These are phyloP conservation scores for Aspergillus flavus DNA, from an alignment of 2,329 filamentous ascomycete genomes.

Conservation along the genomic window DNA sequence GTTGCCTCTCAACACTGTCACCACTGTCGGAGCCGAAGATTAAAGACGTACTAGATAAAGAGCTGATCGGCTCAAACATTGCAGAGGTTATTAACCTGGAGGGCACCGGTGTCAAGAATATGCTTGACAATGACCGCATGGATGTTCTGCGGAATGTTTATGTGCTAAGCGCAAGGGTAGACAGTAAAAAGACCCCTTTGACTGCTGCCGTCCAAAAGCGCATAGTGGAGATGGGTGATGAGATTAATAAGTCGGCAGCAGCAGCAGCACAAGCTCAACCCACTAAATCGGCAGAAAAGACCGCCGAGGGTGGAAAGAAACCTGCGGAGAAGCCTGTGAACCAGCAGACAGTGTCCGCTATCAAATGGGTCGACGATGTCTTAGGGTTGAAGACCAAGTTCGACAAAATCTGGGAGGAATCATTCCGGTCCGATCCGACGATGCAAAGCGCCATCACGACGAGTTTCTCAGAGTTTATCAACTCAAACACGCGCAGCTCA, in stretches of 20 bases:
- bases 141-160: conserved; percentile 82
- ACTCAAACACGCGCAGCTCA: conserved; percentile 78
- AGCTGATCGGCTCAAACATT: conserved; percentile 77
- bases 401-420: conserved; percentile 72
- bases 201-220: conserved; percentile 71
- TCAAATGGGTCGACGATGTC: conserved; percentile 95
- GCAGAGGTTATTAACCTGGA: conserved; percentile 82
- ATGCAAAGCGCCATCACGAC: conserved; percentile 81
- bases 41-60: conserved; percentile 73
- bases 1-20: conserved; percentile 81
- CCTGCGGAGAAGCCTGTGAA: conserved; percentile 60
- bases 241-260: conserved; percentile 71
- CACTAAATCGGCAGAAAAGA: conserved; percentile 43
- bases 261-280: conserved; percentile 58
- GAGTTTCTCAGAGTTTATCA: conserved; percentile 93
- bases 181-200: conserved; percentile 70
- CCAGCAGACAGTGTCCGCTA: conserved; percentile 81
- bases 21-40: conserved; percentile 73
- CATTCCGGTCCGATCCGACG: conserved; percentile 74
- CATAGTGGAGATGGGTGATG: conserved; percentile 76
- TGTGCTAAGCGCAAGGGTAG: conserved; percentile 74
- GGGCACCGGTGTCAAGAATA: conserved; percentile 77
- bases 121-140: conserved; percentile 87
- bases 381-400: conserved; percentile 85
- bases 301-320: conserved; percentile 56